Conservation (phyloP, 371 early-diverging fungal genomes). For the Haplosporangium sp. region DNA sequence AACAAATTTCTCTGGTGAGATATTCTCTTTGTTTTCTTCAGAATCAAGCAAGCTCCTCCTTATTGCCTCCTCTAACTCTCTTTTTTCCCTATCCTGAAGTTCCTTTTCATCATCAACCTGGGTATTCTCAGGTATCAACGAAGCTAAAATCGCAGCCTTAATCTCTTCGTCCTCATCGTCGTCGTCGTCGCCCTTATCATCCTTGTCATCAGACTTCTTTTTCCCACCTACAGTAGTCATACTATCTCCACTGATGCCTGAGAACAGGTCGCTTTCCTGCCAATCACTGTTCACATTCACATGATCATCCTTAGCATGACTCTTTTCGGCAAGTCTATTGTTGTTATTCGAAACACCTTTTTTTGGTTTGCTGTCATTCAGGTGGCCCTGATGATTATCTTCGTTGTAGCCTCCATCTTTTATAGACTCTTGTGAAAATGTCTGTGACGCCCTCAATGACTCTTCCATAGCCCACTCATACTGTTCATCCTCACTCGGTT, state of each 20-base stretch:
- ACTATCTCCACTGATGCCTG: not conserved
- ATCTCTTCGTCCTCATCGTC: slow-evolving; percentile 23
- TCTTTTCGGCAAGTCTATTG: not conserved
- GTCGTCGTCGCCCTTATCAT: slow-evolving; percentile 17
- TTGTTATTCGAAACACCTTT: not conserved
- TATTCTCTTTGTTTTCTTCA: slow-evolving; percentile 50
- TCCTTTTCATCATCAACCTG: slow-evolving; percentile 12
- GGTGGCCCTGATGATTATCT: not conserved
- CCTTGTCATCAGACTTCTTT: not conserved
- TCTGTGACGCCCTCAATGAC: slow-evolving; percentile 38
- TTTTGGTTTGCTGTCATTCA: not conserved
- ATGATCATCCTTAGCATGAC: not conserved
- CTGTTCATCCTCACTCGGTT: slow-evolving; percentile 40
- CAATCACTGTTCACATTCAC: not conserved
- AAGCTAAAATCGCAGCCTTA: slow-evolving; percentile 6
- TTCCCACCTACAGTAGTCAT: not conserved
- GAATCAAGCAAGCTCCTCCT: slow-evolving; percentile 29
- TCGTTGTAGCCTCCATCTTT: not conserved
- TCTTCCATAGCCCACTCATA: slow-evolving; percentile 51
- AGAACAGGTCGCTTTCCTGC: not conserved
- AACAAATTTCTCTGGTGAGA: slow-evolving; percentile 29
- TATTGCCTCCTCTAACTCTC: slow-evolving; percentile 36
- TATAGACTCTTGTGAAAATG: slow-evolving; percentile 17
- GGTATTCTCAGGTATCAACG: not conserved
- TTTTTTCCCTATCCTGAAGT: slow-evolving; percentile 26